Evolutionary conservation across 1,284 basidiomycete genomes (phyloP).

Genomic region (Heterobasidion parviporum): DNA sequence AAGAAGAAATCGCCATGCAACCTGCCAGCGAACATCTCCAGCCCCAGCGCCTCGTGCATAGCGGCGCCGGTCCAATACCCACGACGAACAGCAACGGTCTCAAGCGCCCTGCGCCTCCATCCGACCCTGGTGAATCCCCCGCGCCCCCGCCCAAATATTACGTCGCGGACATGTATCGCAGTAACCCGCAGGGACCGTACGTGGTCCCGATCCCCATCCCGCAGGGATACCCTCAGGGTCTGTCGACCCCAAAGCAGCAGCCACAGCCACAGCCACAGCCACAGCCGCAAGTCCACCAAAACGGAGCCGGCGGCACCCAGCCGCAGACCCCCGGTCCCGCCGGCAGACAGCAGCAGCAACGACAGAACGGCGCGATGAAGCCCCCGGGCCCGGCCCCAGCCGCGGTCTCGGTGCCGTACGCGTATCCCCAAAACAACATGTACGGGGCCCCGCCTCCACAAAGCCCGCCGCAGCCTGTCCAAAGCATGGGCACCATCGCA

Average conservation of each 20-base stretch:
- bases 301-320: neutral
- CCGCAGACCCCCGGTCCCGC: too few relatives aligned
- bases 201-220: slow-evolving; percentile 4
- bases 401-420: neutral
- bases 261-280: neutral
- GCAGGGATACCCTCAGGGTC: slow-evolving; percentile 12
- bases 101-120: slow-evolving; percentile 13
- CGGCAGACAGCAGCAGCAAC: too few relatives aligned
- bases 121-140: slow-evolving; percentile 6
- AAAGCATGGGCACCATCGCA: too few relatives aligned
- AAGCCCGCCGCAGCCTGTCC: slow-evolving; percentile 3
- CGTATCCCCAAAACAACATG: neutral
- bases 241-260: slow-evolving; percentile 11
- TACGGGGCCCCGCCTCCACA: slow-evolving; percentile 1
- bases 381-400: too few relatives aligned
- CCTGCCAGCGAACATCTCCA: slow-evolving; percentile 1
- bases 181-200: slow-evolving; percentile 6
- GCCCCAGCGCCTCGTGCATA: slow-evolving; percentile 2
- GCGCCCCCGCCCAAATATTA: slow-evolving; percentile 16
- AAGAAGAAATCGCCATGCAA: slow-evolving; percentile 45
- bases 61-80: slow-evolving; percentile 1
- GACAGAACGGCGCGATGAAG: too few relatives aligned
- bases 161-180: slow-evolving; percentile 7
- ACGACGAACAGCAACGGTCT: neutral
- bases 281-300: neutral